phyloP scores from a whole-genome alignment of 257 asterid species.

The Lithospermum erythrorhizon region DNA sequence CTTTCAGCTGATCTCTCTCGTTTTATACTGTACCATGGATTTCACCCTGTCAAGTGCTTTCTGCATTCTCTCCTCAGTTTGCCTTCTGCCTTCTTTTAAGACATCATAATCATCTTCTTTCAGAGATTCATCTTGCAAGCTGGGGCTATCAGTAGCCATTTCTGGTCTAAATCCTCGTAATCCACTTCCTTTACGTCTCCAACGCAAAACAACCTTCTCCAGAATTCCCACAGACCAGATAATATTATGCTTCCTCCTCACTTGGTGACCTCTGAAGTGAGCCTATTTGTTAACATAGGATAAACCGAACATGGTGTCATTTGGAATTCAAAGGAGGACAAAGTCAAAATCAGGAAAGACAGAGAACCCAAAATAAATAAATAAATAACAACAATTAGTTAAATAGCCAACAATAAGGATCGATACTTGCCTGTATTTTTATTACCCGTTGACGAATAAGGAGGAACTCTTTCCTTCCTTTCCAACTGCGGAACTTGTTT shows the following conservation, averaged over 20 bases:
- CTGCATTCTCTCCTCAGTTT: conserved; percentile 64
- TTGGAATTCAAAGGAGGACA: too few relatives aligned
- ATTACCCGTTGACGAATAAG: conserved; percentile 58
- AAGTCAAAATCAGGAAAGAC: too few relatives aligned
- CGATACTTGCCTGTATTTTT: conserved; percentile 60
- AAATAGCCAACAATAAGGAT: background rate
- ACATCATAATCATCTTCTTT: conserved; percentile 83
- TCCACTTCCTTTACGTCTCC: conserved; percentile 91
- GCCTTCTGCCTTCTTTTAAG: conserved; percentile 77
- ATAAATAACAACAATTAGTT: too few relatives aligned
- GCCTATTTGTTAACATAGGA: conserved; percentile 40
- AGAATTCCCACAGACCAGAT: conserved; percentile 87
- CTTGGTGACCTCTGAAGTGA: conserved; percentile 93
- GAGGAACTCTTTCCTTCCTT: conserved; percentile 74
- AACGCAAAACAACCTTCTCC: conserved; percentile 73
- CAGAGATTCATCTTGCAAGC: conserved; percentile 26
- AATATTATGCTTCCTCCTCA: conserved; percentile 74
- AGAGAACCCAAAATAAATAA: too few relatives aligned
- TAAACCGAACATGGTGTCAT: too few relatives aligned
- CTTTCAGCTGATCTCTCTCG: conserved; percentile 87
- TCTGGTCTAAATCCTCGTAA: conserved; percentile 67
- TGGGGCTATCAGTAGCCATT: conserved; percentile 33
- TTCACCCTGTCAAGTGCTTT: conserved; percentile 85
- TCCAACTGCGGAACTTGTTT: conserved; percentile 87
- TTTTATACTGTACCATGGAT: conserved; percentile 91